A percentile compares a stretch with the other conserved stretches of the same genome.
Conservation (phyloP, 106 monocot genomes). For the Dioscorea dumetorum region DNA sequence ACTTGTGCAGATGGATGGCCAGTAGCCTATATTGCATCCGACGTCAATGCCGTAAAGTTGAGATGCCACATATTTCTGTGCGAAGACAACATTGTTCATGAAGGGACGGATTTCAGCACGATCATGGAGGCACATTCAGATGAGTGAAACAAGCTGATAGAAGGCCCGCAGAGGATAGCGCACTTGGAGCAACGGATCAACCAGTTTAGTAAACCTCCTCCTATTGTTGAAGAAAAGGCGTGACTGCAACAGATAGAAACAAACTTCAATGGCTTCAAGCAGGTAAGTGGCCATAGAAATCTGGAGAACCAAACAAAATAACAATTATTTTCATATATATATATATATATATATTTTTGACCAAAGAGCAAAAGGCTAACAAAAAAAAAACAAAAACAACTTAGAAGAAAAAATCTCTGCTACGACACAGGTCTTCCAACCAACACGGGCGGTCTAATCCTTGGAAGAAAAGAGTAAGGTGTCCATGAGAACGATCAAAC, state of each 20-base stretch:
- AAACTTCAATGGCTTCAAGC: too few relatives aligned
- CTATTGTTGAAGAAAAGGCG: slow-evolving; percentile 52
- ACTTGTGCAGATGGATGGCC: background rate
- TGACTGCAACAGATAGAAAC: slow-evolving; percentile 20
- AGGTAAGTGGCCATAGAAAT: too few relatives aligned
- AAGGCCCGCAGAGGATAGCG: slow-evolving; percentile 48
- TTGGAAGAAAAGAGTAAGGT: too few relatives aligned
- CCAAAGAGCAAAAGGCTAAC: too few relatives aligned
- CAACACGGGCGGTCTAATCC: too few relatives aligned
- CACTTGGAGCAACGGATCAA: slow-evolving; percentile 53
- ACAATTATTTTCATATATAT: too few relatives aligned
- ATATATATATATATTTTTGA: too few relatives aligned
- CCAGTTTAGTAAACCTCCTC: slow-evolving; percentile 34
- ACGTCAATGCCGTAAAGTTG: slow-evolving; percentile 33
- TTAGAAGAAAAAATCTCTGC: too few relatives aligned
- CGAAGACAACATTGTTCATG: slow-evolving; percentile 40
- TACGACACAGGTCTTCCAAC: too few relatives aligned
- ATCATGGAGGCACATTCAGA: slow-evolving; percentile 59
- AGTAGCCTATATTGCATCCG: background rate
- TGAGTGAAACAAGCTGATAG: slow-evolving; percentile 47
- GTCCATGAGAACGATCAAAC: too few relatives aligned
- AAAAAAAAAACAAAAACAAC: too few relatives aligned
- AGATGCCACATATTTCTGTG: slow-evolving; percentile 54
- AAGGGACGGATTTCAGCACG: slow-evolving; percentile 49
- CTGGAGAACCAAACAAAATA: too few relatives aligned